phyloP scores from a whole-genome alignment of 148 eudicot species.

The Pouteria glomerata region DNA sequence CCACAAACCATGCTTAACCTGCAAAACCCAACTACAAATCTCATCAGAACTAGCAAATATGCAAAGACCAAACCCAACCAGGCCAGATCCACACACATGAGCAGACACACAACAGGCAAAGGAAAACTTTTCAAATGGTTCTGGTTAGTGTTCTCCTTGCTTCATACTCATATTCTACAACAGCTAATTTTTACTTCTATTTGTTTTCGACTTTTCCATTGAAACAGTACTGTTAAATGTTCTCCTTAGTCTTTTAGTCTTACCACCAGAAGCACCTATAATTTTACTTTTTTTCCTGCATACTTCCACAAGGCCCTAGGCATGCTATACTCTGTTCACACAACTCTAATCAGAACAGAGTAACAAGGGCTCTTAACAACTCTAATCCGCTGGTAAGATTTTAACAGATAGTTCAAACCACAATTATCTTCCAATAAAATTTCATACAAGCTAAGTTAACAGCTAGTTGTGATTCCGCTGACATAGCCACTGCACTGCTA shows the following conservation, averaged over 20 bases:
- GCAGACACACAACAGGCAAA: not conserved
- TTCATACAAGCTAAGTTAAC: not conserved
- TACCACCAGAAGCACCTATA: not conserved
- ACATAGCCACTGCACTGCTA: not conserved
- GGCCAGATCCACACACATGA: too few relatives aligned
- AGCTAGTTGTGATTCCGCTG: not conserved
- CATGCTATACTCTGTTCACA: not conserved
- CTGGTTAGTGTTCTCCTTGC: too few relatives aligned
- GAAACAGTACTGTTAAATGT: not conserved
- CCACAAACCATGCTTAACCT: not conserved
- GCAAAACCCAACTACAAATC: not conserved
- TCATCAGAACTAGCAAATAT: not conserved
- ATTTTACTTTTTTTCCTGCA: not conserved
- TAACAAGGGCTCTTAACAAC: not conserved
- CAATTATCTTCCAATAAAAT: not conserved
- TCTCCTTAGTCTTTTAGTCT: not conserved
- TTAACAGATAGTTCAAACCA: not conserved
- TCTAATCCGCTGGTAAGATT: not conserved
- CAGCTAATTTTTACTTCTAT: too few relatives aligned
- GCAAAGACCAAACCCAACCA: not conserved
- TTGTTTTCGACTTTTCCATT: too few relatives aligned
- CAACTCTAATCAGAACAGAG: not conserved
- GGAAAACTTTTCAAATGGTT: not conserved
- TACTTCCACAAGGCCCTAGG: not conserved
- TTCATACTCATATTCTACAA: too few relatives aligned